Base-by-base conservation (phyloP, 2,329 filamentous ascomycete genomes). In the Arthrobotrys musiformis region DNA sequence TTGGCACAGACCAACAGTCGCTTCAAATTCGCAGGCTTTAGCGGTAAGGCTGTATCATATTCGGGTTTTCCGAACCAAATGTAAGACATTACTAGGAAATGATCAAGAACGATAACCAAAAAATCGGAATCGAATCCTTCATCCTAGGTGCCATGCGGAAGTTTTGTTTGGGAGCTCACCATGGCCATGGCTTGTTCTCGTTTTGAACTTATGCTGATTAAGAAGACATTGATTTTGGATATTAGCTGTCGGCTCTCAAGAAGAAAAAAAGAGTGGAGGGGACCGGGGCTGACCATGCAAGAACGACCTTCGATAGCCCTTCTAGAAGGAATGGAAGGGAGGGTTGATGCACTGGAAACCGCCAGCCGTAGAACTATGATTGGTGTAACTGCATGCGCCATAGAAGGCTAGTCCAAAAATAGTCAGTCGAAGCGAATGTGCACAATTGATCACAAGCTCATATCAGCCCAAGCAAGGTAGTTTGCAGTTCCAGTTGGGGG, bases 21-120 rank as follows among this genome's bases (percentile, higher is more conserved):
- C 64, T 66, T 70, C 28, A 44, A 22, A 22, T 54, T 7, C 40
- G 44, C 72, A 70, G 64, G 72, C 64, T 37, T 76, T 70, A 70
- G 72, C 72, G 72, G 72, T 76, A 76, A 70, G 72, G 72, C 72
- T 76, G 72, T 64, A 73, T 73, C 52, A 30, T n/a, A 50, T 58
- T 76, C 72, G 72, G 72, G 54, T 76, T 62, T 76, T 61, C 72
- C 72, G 72, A 76, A 46, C 33, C 15, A 24, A 37, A 62, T 52
- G 62, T 50, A 61, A 64, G 67, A 64, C 66, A 74, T 19, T 48
- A 44, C 33, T 37, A 17, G n/a, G 42, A 52, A 42, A 60, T 9
- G 24, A 63, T 33, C 15, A 26, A 33, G 22, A 37, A 64, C 13
- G 19, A 42, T 17, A 63, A 64, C 62, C 70, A 54, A 26, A 74